phyloP scores from a whole-genome alignment of 352 stramenopile genomes.

The Globisporangium radiosum region DNA sequence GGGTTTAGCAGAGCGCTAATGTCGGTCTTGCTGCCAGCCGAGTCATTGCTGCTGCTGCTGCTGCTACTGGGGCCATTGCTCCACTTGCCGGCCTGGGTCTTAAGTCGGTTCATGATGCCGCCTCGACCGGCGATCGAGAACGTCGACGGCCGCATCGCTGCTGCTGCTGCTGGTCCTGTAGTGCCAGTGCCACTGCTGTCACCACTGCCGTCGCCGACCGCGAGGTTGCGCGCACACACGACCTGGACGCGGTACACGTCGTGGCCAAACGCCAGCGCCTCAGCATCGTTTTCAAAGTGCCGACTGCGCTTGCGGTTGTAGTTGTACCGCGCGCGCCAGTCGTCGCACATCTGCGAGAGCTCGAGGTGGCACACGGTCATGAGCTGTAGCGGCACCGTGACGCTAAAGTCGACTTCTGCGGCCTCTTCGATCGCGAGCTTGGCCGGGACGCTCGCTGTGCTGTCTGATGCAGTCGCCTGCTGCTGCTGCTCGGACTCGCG shows the following conservation, averaged over 20 bases:
- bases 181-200: not conserved
- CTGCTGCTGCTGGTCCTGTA: no score
- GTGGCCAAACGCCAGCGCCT: constrained; percentile 72
- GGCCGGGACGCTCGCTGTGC: constrained; percentile 18
- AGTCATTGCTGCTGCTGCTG: constrained; percentile 8
- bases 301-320: constrained; percentile 69
- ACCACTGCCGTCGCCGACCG: constrained; percentile 5
- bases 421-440: constrained; percentile 77
- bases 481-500: constrained; percentile 38
- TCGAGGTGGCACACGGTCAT: constrained; percentile 66
- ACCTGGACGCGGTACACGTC: constrained; percentile 77
- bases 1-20: constrained; percentile 29
- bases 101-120: constrained; percentile 65
- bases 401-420: constrained; percentile 69
- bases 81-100: constrained; percentile 57
- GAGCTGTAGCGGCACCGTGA: constrained; percentile 75
- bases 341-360: constrained; percentile 61
- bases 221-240: constrained; percentile 49
- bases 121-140: constrained; percentile 44
- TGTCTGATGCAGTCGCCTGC: constrained; percentile 11
- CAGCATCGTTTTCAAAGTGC: constrained; percentile 73
- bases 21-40: constrained; percentile 5
- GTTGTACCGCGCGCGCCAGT: constrained; percentile 76
- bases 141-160: constrained; percentile 25
- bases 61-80: constrained; percentile 14